Conservation (phyloP, 768 basidiomycete species). For the Lanmaoa pseudosensibilis region DNA sequence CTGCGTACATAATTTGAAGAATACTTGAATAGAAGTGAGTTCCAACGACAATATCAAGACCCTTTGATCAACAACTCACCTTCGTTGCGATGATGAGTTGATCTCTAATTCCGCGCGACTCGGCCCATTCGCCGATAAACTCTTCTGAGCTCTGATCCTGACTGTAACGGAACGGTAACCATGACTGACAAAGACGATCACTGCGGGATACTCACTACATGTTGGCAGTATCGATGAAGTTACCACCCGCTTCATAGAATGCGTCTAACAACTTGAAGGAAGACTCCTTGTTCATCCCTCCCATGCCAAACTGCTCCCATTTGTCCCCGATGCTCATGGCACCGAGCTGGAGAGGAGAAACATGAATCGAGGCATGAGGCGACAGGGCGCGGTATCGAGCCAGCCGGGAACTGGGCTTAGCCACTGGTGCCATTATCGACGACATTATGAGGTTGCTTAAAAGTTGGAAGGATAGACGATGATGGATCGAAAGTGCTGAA, state of each 20-base stretch:
- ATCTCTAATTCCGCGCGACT: constrained; percentile 42
- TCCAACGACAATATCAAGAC: too few relatives aligned
- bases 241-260: constrained; percentile 45
- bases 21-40: constrained; percentile 11
- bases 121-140: constrained; percentile 53
- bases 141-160: constrained; percentile 58
- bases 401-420: constrained; percentile 31
- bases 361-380: constrained; percentile 38
- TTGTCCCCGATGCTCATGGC: constrained; percentile 45
- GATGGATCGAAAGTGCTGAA: neutral
- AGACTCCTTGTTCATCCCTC: constrained; percentile 41
- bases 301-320: constrained; percentile 35
- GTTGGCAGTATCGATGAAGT: constrained; percentile 51
- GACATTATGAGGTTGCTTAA: neutral
- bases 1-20: constrained; percentile 15
- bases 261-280: constrained; percentile 49
- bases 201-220: constrained; percentile 34
- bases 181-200: too few relatives aligned
- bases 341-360: constrained; percentile 45
- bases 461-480: neutral
- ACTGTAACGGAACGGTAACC: constrained; percentile 19
- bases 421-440: constrained; percentile 9
- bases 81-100: constrained; percentile 52
- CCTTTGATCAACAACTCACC: neutral
- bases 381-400: constrained; percentile 39